These are phyloP conservation scores for Viridothelium virens DNA, from an alignment of 495 filamentous ascomycete genomes.

Conservation along the genomic window DNA sequence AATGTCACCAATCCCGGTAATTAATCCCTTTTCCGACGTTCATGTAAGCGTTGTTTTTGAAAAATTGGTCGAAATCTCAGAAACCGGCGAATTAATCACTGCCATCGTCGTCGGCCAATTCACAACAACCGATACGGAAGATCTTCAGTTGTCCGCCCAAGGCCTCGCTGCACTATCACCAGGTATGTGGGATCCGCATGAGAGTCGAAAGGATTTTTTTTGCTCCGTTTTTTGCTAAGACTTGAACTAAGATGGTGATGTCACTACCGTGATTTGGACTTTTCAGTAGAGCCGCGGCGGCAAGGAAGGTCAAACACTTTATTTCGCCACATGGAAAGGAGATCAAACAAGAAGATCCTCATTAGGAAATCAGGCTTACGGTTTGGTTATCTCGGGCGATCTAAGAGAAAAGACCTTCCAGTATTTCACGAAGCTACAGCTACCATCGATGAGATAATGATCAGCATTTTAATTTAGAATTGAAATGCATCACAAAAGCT, in stretches of 20 bases:
- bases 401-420: no score
- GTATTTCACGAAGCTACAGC: no score
- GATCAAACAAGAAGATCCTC: no score
- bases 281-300: background rate
- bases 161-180: background rate
- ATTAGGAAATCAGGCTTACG: no score
- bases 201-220: background rate
- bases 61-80: background rate
- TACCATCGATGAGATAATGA: no score
- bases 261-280: background rate
- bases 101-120: conserved; percentile 2
- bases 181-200: background rate
- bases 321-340: no score
- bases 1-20: conserved; percentile 2
- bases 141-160: background rate
- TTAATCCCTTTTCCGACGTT: background rate
- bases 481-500: no score
- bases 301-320: no score
- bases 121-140: background rate
- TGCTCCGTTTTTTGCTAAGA: background rate
- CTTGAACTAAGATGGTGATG: background rate
- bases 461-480: no score
- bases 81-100: background rate
- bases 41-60: no score
- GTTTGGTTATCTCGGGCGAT: no score